Base-by-base conservation (phyloP, 352 stramenopile species). In the Globisporangium radiosum region DNA sequence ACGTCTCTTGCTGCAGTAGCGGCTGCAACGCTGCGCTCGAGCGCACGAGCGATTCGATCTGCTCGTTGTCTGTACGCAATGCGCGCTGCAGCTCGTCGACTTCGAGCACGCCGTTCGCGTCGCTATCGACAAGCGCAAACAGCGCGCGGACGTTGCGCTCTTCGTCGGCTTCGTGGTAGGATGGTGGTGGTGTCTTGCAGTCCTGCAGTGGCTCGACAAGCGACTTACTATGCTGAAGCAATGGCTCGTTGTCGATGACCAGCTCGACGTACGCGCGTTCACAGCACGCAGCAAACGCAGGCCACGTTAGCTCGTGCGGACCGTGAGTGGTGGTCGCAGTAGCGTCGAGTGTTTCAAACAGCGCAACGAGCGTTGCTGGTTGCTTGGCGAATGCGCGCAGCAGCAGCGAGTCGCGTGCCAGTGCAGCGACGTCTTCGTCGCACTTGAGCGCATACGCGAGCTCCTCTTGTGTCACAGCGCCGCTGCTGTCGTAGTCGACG, bases 401-500 rank as follows among this genome's bases (percentile, higher is more conserved):
- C 7, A 90, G 57, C 10, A 64, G 47, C 1, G 81, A 92, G 7
- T 63, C 57, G 37, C 54, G 78, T 10, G 81, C 77, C 3, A 87
- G 57, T 11, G 63, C 52, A 45, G 76, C 69, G 44, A 92, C 65
- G 47, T 87, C 77, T 15, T 71, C 64, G 49, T 92, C 81, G 10
- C 75, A 72, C 47, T 83, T 71, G 37, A 90, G 55, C 10, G 81
- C 81, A 78, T 78, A 92, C 10, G 69, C 58, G 63, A 89, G 83
- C 50, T 92, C 79, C 7, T 66, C 56, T 54, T 87, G 76, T 60
- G 82, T 77, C 48, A 92, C 74, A 0, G 79, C 78, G 6, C 78
- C 74, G n/a, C 76, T 88, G 50, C 60, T 67, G 58, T 90, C 81
- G 19, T 73, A 60, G 57, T 92, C 81, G 69, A 92, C 87, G n/a